These are phyloP conservation scores for Globisporangium emineosum DNA, from an alignment of 352 stramenopile genomes.

Conservation along the genomic window DNA sequence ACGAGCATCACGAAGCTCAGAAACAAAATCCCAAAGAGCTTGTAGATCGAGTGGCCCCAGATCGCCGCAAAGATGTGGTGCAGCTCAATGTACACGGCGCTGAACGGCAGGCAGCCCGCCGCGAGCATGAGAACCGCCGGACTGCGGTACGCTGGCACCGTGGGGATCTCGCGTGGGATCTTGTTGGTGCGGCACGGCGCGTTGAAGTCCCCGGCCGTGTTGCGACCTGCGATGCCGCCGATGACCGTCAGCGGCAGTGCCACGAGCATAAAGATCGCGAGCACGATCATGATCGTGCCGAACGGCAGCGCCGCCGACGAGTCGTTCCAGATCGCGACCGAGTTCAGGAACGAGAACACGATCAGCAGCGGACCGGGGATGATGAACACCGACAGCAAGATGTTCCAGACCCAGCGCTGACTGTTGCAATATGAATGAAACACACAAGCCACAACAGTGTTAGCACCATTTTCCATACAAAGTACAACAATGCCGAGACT, in stretches of 20 bases:
- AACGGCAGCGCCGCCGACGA: slow-evolving; percentile 95
- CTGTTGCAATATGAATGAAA: slow-evolving; percentile 2
- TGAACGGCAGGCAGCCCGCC: slow-evolving; percentile 96
- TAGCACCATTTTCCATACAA: neutral
- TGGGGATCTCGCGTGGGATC: slow-evolving; percentile 93
- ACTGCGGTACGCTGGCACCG: slow-evolving; percentile 86
- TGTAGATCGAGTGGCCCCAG: slow-evolving; percentile 99
- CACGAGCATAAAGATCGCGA: slow-evolving; percentile 91
- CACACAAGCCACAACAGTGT: neutral
- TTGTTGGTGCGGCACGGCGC: slow-evolving; percentile 96
- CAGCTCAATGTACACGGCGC: slow-evolving; percentile 98
- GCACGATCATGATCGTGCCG: slow-evolving; percentile 94
- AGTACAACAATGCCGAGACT: neutral
- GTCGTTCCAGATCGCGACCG: slow-evolving; percentile 92
- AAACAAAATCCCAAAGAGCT: slow-evolving; percentile 96
- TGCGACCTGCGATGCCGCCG: slow-evolving; percentile 93
- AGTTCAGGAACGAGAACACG: slow-evolving; percentile 96
- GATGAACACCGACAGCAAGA: slow-evolving; percentile 87
- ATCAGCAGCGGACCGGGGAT: slow-evolving; percentile 90
- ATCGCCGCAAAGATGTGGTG: slow-evolving; percentile 98
- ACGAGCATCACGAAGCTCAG: slow-evolving; percentile 95
- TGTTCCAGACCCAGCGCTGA: slow-evolving; percentile 95
- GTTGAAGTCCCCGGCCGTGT: slow-evolving; percentile 89
- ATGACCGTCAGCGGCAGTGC: slow-evolving; percentile 93
- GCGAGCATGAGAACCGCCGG: slow-evolving; percentile 88